Evolutionary conservation across 257 asterid genomes (phyloP).

Genomic region (Plantago ovata): DNA sequence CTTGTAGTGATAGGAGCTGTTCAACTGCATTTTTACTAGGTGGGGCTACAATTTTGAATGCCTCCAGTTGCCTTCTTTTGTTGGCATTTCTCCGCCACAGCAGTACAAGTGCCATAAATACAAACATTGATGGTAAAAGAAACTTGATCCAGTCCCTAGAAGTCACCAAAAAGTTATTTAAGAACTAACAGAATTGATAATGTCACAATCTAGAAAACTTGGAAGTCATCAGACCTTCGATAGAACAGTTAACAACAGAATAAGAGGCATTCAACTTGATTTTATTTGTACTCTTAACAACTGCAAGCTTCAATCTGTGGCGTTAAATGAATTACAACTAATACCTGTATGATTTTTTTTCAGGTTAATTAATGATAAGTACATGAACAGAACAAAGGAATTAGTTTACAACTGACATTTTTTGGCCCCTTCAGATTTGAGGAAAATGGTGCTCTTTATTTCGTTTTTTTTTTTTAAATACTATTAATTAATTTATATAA

Average conservation of each 20-base stretch:
- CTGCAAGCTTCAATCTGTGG: background rate
- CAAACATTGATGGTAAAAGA: conserved; percentile 42
- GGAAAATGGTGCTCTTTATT: no score
- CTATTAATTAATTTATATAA: no score
- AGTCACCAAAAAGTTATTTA: conserved; percentile 17
- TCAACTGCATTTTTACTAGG: conserved; percentile 79
- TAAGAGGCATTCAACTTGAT: background rate
- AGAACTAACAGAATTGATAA: conserved; percentile 11
- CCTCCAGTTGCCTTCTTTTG: conserved; percentile 47
- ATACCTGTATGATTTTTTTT: no score
- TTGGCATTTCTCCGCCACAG: conserved; percentile 50
- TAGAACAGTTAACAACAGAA: background rate
- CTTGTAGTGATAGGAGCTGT: conserved; percentile 74
- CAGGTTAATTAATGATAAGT: no score
- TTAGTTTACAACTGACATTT: no score
- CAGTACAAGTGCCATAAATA: conserved; percentile 55
- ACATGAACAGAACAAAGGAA: no score
- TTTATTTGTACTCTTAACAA: background rate
- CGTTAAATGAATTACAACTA: no score
- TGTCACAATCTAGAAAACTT: background rate
- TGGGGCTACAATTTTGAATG: conserved; percentile 62
- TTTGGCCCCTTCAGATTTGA: no score
- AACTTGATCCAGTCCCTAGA: conserved; percentile 72
- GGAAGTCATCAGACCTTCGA: background rate
- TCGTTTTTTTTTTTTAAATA: no score